Base-by-base conservation (phyloP, 1,284 basidiomycete species). In the Vanrija sp. region DNA sequence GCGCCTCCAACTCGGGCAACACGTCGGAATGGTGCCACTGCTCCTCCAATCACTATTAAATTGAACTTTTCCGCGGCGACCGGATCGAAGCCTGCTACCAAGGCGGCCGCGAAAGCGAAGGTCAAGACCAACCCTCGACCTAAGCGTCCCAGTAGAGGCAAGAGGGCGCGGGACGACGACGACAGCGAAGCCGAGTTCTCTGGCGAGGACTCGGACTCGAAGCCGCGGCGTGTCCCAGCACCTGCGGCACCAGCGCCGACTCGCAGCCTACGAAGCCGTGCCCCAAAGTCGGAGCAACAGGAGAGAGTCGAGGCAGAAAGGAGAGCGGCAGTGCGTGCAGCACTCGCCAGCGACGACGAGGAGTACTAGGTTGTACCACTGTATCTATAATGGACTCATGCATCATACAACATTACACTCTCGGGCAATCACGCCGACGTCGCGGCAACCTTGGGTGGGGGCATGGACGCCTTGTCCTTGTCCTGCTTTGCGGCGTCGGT, bases 401-500 rank as follows among this genome's bases (percentile, higher is more conserved):
- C 19, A 19, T 22, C 8, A 16, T n/a, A 14, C 14, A 45, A 49
- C 31, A 41, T n/a, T 49, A 22, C 25, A 44, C 19, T 37, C 41
- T 49, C 36, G 6, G 23, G 37, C 48, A 43, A 19, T 18, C n/a
- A 35, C 16, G 41, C 48, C 18, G 38, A n/a, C n/a, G 52, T 42
- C 22, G 48, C 45, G 15, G 45, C 53, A 20, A 44, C 45, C 48
- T 54, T 52, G 41, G 69, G 64, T 35, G 65, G 65, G 12, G 67
- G 66, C 67, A 69, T 66, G 16, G 59, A 57, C 9, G 62, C 45
- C 54, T 63, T 70, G 47, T 67, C 65, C 49, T 65, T 63, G n/a
- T 63, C 63, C 51, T 60, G 93, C 81, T 91, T 92, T 10, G 22
- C 14, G 36, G 27, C 22, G 20, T 31, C 35, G 3, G 41, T 45